Evolutionary conservation across 257 asterid genomes (phyloP).

Genomic region (Euphrasia confusa): DNA sequence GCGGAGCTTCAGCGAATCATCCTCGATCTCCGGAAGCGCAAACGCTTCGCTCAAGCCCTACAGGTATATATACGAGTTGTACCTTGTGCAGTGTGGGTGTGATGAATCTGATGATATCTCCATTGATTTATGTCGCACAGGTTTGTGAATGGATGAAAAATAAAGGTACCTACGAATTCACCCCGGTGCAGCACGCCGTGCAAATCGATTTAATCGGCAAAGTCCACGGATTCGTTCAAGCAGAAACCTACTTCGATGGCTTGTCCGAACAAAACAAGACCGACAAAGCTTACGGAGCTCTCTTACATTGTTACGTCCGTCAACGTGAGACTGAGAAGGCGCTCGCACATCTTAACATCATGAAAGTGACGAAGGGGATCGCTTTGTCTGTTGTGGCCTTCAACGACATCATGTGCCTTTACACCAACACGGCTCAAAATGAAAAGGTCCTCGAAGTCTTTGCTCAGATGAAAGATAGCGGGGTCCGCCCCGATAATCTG

Average conservation of each 20-base stretch:
- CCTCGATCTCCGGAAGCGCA: constrained; percentile 76
- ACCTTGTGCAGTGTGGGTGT: background rate
- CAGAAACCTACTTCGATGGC: constrained; percentile 63
- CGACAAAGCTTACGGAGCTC: constrained; percentile 70
- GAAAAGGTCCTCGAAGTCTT: constrained; percentile 54
- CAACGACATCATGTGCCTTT: constrained; percentile 71
- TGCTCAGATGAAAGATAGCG: constrained; percentile 43
- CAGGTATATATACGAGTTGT: constrained; percentile 42
- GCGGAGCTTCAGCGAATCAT: constrained; percentile 73
- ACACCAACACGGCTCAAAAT: constrained; percentile 38
- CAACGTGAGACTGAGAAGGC: constrained; percentile 52
- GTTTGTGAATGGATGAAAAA: constrained; percentile 62
- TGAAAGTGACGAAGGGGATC: constrained; percentile 60
- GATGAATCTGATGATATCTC: background rate
- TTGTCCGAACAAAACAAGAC: constrained; percentile 58
- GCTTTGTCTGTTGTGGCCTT: constrained; percentile 43
- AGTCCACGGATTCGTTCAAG: constrained; percentile 56
- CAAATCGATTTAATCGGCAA: constrained; percentile 76
- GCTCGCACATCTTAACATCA: constrained; percentile 42
- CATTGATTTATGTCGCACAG: constrained; percentile 25
- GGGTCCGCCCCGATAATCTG: constrained; percentile 58
- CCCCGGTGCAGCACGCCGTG: constrained; percentile 74
- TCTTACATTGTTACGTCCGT: constrained; percentile 74
- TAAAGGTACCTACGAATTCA: constrained; percentile 38
- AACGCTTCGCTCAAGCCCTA: constrained; percentile 67